These are phyloP conservation scores for Penicillium cosmopolitanum DNA, from an alignment of 495 filamentous ascomycete genomes.

Conservation along the genomic window DNA sequence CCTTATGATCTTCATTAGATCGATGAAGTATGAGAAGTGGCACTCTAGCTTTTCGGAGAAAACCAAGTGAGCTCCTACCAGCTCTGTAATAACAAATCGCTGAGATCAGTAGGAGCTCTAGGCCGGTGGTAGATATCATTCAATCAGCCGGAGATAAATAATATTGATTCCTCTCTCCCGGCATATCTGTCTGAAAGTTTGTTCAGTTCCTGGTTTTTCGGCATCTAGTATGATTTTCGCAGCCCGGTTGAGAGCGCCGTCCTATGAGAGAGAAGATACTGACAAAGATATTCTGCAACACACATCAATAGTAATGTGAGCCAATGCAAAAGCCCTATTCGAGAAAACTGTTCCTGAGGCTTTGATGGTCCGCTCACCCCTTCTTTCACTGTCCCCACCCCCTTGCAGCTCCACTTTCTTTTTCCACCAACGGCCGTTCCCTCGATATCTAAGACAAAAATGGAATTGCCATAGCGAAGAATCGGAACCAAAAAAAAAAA, in stretches of 20 bases:
- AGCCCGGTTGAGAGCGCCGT: background rate
- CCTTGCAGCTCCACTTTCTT: conserved; percentile 22
- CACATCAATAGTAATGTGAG: conserved; percentile 16
- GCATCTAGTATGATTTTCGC: background rate
- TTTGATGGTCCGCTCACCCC: conserved; percentile 4
- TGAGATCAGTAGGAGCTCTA: too few species aligned
- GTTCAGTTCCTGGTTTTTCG: background rate
- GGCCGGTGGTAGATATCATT: too few species aligned
- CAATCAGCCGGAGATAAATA: background rate
- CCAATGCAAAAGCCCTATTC: conserved; percentile 9
- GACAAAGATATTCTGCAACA: background rate
- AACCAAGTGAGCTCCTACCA: background rate
- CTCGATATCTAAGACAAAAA: conserved; percentile 1
- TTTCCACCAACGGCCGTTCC: conserved; percentile 16
- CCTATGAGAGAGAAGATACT: conserved; percentile 1
- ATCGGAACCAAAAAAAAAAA: background rate
- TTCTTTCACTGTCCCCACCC: conserved; percentile 20
- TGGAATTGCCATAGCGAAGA: background rate
- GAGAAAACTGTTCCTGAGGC: conserved; percentile 7
- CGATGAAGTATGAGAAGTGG: background rate
- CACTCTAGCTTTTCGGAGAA: background rate
- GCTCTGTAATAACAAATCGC: background rate
- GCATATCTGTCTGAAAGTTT: background rate
- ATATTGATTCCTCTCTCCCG: background rate
- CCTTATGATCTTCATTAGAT: background rate